Percentiles rank a stretch among this genome's conserved stretches.
phyloP scores from a whole-genome alignment of 768 basidiomycete species.

The Suillus fuscotomentosus region DNA sequence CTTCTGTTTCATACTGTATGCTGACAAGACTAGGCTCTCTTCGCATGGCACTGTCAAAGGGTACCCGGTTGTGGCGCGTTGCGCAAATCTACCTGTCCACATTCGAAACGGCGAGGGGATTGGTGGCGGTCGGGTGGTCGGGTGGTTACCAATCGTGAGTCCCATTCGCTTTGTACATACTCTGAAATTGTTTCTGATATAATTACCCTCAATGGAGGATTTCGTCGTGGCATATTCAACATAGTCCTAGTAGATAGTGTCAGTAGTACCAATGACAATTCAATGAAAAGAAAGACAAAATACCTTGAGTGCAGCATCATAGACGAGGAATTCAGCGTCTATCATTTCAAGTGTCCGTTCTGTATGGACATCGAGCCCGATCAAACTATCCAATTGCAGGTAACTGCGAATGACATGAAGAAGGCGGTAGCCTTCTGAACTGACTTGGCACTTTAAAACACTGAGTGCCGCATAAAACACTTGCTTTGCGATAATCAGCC shows the following conservation, averaged over 20 bases:
- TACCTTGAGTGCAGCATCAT: constrained; percentile 22
- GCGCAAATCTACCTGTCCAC: constrained; percentile 11
- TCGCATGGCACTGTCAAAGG: constrained; percentile 16
- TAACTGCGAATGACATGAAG: constrained; percentile 30
- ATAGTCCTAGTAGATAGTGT: not conserved
- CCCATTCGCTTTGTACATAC: too few species aligned
- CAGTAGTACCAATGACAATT: not conserved
- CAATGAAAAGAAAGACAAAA: not conserved
- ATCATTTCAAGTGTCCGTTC: constrained; percentile 23
- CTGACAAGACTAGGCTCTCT: constrained; percentile 21
- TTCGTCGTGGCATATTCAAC: not conserved
- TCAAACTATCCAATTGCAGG: constrained; percentile 28
- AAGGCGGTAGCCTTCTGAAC: constrained; percentile 22
- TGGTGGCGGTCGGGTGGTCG: constrained; percentile 7
- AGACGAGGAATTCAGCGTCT: constrained; percentile 16
- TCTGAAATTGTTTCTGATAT: too few species aligned
- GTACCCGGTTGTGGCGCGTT: constrained; percentile 16
- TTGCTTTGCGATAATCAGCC: not conserved
- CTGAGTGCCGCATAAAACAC: not conserved
- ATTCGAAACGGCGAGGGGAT: constrained; percentile 14
- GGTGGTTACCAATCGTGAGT: constrained; percentile 26
- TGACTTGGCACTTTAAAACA: not conserved
- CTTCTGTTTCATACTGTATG: constrained; percentile 34
- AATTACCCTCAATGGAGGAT: not conserved
- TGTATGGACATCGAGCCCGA: constrained; percentile 31